Conservation (phyloP, 768 basidiomycete species). For the Russula sp. region DNA sequence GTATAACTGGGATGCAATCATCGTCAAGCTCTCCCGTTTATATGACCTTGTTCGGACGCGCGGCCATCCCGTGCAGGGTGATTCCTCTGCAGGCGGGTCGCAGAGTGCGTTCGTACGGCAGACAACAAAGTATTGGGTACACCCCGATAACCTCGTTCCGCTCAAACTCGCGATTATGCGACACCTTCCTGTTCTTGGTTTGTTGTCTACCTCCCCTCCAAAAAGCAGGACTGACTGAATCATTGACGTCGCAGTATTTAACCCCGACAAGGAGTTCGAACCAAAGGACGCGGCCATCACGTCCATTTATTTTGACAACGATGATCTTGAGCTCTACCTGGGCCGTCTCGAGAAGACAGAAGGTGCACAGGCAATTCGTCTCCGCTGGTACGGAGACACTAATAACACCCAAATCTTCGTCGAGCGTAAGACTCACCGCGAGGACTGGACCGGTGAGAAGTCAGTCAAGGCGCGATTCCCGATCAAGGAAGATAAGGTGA, state of each 20-base stretch:
- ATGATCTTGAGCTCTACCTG: slow-evolving; percentile 91
- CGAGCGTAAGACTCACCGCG: slow-evolving; percentile 87
- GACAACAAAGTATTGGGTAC: slow-evolving; percentile 99
- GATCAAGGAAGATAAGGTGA: slow-evolving; percentile 89
- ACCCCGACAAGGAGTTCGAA: slow-evolving; percentile 90
- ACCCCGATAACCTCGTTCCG: slow-evolving; percentile 90
- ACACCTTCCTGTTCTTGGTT: slow-evolving; percentile 91
- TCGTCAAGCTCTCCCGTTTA: slow-evolving; percentile 90
- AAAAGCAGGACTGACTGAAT: background rate
- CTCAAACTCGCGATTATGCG: slow-evolving; percentile 90
- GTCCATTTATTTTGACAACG: slow-evolving; percentile 95
- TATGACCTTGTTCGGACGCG: slow-evolving; percentile 94
- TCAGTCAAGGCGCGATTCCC: slow-evolving; percentile 96
- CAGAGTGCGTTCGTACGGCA: slow-evolving; percentile 98
- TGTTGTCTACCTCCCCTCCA: slow-evolving; percentile 23
- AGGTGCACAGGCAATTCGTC: slow-evolving; percentile 92
- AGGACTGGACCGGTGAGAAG: slow-evolving; percentile 99
- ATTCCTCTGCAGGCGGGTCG: slow-evolving; percentile 87
- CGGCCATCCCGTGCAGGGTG: slow-evolving; percentile 91
- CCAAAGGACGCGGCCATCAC: slow-evolving; percentile 88
- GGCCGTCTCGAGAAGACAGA: slow-evolving; percentile 98
- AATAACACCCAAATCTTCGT: slow-evolving; percentile 79
- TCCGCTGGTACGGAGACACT: slow-evolving; percentile 96
- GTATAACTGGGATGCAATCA: slow-evolving; percentile 92
- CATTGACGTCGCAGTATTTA: slow-evolving; percentile 61